Evolutionary conservation across 2,329 filamentous ascomycete species (phyloP), one percentile per base, ranked within the genome.

Genomic region (Alternaria viburni): DNA sequence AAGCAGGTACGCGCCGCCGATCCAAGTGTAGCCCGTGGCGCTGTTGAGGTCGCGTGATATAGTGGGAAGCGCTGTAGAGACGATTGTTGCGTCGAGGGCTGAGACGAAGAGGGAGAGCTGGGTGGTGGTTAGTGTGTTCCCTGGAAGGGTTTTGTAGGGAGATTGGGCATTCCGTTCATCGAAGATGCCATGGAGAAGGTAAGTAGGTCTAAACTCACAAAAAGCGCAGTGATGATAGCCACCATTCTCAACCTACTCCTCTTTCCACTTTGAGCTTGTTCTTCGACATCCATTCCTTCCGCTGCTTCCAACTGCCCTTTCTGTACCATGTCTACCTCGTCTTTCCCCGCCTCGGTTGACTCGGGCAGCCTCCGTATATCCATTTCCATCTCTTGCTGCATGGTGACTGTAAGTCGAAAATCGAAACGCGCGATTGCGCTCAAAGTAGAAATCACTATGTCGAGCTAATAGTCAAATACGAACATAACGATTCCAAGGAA

Each of bases 21-120:
- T 91, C 92, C 91, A 94, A 13, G 89, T 88, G 79, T 93, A 94
- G 23, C 91, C 91, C 15, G 86, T 82, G 4, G 87, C 87, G 6
- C 90, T 91, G 47, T 88, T 74, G 64, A 94, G 87, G 63, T 91
- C 84, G 32, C 80, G 79, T 6, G 87, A 84, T 66, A 92, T 91
- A 13, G 88, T 88, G 0, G 90, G 89, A 6, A 91, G 83, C 6
- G 89, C 88, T 0, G 89, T 91, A 11, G 90, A 86, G 69, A 90
- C 82, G 69, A 89, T 89, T 15, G 88, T 90, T 55, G 86, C 69
- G 49, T 83, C 81, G 5, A 83, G 71, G 10, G 81, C 81, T 11
- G 79, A 78, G 50, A 82, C 74, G 61, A 82, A 83, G 12, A 82
- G 72, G 8, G 77, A 77, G 13, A 82, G 74, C 78, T 80, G 44